Evolutionary conservation across 345 rosid genomes (phyloP), one percentile per base, ranked within the genome.

Genomic region (Abelmoschus esculentus): DNA sequence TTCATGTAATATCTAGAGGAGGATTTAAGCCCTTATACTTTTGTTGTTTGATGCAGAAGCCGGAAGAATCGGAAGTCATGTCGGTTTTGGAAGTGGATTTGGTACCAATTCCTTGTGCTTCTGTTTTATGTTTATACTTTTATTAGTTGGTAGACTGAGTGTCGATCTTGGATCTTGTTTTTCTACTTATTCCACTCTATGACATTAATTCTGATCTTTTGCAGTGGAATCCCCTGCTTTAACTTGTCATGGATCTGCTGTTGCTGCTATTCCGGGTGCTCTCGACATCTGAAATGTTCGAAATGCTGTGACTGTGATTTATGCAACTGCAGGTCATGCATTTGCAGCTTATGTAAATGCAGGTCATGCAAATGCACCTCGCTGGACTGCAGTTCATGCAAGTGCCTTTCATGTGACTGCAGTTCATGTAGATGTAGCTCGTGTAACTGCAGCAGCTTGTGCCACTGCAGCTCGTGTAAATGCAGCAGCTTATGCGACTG

Each of bases 161-260:
- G n/a, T 47, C 17, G 53, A 47, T 47, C 5, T 4, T 32, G 3
- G 36, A 32, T 32, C 53, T 47, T 47, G 53, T 47, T 47, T 50
- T 7, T 14, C 1, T 50, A 50, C 7, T n/a, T 61, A 3, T 61
- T 32, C 10, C 64, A 36, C 44, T 50, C 72, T 34, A 61, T 36
- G 46, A 54, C 56, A 13, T 36, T 31, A 53, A 26, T 55, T 69
- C 26, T 36, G 5, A 32, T n/a, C n/a, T 71, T 76, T 46, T 80
- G 81, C 91, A 82, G 90, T 58, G 80, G 90, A 73, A 58, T 75
- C 12, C 86, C 91, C 53, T 85, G 97, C 64, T 81, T 84, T 57
- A 89, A 76, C 57, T 61, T 87, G 61, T 87, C 85, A 7, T 87
- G 54, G 54, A 50, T 50, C 18, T 50, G 19, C 18, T 50, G 54